Conservation (phyloP, 805 yeast species). For the Candida yuanshanica region DNA sequence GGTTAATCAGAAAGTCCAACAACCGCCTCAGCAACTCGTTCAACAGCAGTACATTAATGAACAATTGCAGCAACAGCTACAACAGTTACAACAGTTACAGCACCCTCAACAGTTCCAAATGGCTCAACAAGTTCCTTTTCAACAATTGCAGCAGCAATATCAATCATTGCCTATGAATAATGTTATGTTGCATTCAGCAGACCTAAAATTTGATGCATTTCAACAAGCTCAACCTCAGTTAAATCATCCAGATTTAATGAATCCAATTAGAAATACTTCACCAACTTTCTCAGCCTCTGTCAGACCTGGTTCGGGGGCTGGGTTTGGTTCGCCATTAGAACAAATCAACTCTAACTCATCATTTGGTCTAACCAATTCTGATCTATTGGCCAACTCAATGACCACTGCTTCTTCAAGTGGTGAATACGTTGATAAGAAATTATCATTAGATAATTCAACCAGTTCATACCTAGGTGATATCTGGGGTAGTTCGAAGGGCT, state of each 20-base stretch:
- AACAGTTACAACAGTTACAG: slow-evolving; percentile 4
- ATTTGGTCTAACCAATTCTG: slow-evolving; percentile 12
- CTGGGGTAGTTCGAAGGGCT: slow-evolving; percentile 21
- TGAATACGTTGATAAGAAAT: slow-evolving; percentile 10
- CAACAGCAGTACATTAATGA: background rate
- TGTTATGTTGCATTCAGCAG: background rate
- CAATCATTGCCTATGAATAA: background rate
- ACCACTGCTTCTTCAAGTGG: slow-evolving; percentile 7
- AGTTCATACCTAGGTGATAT: slow-evolving; percentile 21
- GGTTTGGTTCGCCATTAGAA: slow-evolving; percentile 15
- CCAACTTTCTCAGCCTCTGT: slow-evolving; percentile 13
- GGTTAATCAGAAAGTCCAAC: slow-evolving; percentile 2
- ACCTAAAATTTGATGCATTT: slow-evolving; percentile 8
- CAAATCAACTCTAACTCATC: slow-evolving; percentile 13
- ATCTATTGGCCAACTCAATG: slow-evolving; percentile 11
- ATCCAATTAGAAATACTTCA: slow-evolving; percentile 13
- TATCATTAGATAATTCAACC: slow-evolving; percentile 16
- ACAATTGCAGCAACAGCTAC: background rate
- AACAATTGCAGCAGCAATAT: slow-evolving; percentile 1
- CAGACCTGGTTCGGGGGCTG: slow-evolving; percentile 12
- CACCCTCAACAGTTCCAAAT: slow-evolving; percentile 1
- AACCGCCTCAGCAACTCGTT: slow-evolving; percentile 1
- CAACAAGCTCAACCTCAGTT: slow-evolving; percentile 13
- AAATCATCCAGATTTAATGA: slow-evolving; percentile 9
- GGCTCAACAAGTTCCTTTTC: background rate